Base-by-base conservation (phyloP, 768 basidiomycete species). In the Leucogyrophana mollusca region DNA sequence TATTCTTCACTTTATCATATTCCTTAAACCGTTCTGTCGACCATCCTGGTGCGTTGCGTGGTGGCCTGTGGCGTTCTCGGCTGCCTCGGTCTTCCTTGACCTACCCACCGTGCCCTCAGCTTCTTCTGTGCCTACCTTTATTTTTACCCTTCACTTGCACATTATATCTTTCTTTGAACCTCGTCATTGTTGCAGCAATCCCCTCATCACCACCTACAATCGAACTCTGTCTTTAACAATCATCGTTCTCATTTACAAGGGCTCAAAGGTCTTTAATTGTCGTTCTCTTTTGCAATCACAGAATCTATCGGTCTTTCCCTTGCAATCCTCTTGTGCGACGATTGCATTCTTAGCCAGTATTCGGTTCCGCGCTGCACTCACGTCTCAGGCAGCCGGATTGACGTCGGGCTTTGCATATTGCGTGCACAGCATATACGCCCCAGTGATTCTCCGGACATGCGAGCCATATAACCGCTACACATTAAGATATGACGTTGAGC, bases 1-100 rank as follows among this genome's bases (percentile, higher is more conserved):
- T 88, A 88, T 88, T 87, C 77, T 80, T 85, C 83, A 84, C 72
- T 75, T 86, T 85, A 87, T 82, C 75, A 69, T 73, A 77, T 72
- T 72, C 70, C 69, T 73, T 66, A 53, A 54, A 52, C 44, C 56
- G 61, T 52, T 56, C 58, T 66, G 65, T 68, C 60, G 70, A 60
- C 60, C 59, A 55, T 57, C 59, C 46, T 59, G 62, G 59, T 56
- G 52, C 61, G 64, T 66, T 56, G 52, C 64, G 58, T 58, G 62
- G 53, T 46, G 57, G 59, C 56, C 60, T 58, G 51, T 66, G n/a
- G n/a, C n/a, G n/a, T n/a, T n/a, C n/a, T n/a, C n/a, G n/a, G n/a
- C n/a, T 68, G 61, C 57, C 45, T 56, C 53, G 56, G 58, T 58
- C 60, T 53, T 61, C 35, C 32, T 20, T 46, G 36, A 36, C 51